These are phyloP conservation scores for Cadophora sp. DNA, from an alignment of 2,329 filamentous ascomycete species.

Conservation along the genomic window DNA sequence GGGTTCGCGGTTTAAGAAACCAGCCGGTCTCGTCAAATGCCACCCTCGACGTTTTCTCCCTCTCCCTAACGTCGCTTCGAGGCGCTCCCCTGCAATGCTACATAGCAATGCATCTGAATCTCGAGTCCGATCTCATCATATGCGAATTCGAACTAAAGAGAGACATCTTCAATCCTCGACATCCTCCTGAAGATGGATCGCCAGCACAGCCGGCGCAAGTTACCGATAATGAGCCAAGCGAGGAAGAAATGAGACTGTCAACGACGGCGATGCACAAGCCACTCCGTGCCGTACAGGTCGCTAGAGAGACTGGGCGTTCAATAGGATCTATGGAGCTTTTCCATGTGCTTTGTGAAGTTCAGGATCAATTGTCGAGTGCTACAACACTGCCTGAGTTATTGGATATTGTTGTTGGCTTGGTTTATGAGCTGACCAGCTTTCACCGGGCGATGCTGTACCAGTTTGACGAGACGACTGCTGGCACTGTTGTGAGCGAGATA, in stretches of 20 bases:
- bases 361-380: conserved; percentile 31
- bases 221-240: conserved; percentile 25
- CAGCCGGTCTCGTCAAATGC: conserved; percentile 17
- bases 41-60: conserved; percentile 34
- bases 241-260: conserved; percentile 26
- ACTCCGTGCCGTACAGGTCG: conserved; percentile 30
- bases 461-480: conserved; percentile 33
- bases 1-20: conserved; percentile 22
- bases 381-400: conserved; percentile 26
- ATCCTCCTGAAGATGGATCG: conserved; percentile 22
- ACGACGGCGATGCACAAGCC: conserved; percentile 30
- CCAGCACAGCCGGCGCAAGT: conserved; percentile 24
- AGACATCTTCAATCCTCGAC: conserved; percentile 29
- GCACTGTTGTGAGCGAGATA: conserved; percentile 26
- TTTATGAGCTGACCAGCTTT: conserved; percentile 35
- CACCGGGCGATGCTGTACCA: conserved; percentile 35
- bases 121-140: conserved; percentile 30
- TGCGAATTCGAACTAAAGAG: conserved; percentile 35
- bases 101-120: conserved; percentile 34
- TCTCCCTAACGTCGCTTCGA: conserved; percentile 29
- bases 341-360: conserved; percentile 34
- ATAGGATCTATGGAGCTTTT: conserved; percentile 37
- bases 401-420: conserved; percentile 35
- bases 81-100: conserved; percentile 30
- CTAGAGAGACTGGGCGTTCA: conserved; percentile 27